phyloP scores from a whole-genome alignment of 2,329 filamentous ascomycete species.

The Aspergillus puulaauensis region DNA sequence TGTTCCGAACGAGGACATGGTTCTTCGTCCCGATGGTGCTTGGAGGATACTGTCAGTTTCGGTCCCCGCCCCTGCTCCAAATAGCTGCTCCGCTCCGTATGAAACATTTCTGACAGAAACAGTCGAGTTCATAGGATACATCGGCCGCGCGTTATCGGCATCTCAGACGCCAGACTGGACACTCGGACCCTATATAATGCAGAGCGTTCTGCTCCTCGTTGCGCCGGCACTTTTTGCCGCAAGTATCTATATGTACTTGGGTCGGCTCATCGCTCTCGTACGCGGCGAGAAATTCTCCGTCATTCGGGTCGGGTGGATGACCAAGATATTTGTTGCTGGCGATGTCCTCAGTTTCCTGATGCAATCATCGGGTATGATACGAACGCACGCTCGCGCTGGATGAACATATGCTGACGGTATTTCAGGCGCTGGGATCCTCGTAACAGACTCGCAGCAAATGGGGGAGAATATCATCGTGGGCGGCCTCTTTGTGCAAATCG shows the following conservation, averaged over 20 bases:
- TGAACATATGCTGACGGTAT: not conserved
- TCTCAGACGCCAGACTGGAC: conserved; percentile 30
- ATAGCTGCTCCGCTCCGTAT: not conserved
- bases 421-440: conserved; percentile 26
- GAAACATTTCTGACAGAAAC: not conserved
- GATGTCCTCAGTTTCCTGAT: conserved; percentile 32
- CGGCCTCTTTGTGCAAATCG: conserved; percentile 30
- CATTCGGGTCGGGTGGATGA: conserved; percentile 25
- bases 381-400: not conserved
- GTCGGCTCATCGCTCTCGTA: conserved; percentile 23
- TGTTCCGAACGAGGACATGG: conserved; percentile 16
- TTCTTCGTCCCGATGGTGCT: conserved; percentile 17
- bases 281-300: conserved; percentile 21
- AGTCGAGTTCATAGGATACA: conserved; percentile 56
- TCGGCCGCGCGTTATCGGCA: conserved; percentile 48
- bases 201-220: conserved; percentile 26
- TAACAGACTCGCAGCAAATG: conserved; percentile 13
- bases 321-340: conserved; percentile 29
- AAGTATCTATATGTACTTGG: conserved; percentile 29
- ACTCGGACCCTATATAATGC: conserved; percentile 25
- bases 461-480: conserved; percentile 28
- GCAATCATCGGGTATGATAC: conserved; percentile 25
- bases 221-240: conserved; percentile 26
- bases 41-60: conserved; percentile 14
- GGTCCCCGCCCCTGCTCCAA: no score